These are phyloP conservation scores for Diplodia intermedia DNA, from an alignment of 2,329 filamentous ascomycete genomes.

Conservation along the genomic window DNA sequence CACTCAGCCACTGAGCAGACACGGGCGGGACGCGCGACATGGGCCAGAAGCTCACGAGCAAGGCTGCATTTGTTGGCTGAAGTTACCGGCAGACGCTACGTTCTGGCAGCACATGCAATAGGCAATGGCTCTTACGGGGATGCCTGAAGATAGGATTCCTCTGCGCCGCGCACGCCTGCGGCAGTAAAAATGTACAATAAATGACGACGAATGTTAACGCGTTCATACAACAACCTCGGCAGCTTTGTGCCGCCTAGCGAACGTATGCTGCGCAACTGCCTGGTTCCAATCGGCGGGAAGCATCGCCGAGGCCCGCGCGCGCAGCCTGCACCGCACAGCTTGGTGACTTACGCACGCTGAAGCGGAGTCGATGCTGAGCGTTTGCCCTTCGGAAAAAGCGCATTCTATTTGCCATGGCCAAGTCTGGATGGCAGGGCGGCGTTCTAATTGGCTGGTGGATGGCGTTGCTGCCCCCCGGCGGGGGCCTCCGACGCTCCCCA, in stretches of 20 bases:
- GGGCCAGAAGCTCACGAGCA: neutral
- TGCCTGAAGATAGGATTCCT: neutral
- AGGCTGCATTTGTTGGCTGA: no score
- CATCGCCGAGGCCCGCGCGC: neutral
- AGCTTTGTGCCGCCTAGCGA: neutral
- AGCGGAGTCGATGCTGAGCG: neutral
- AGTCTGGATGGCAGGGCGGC: constrained; percentile 1
- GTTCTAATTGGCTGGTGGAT: constrained; percentile 16
- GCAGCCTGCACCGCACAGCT: constrained; percentile 13
- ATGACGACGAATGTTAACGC: neutral
- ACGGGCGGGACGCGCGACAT: neutral
- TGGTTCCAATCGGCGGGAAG: constrained; percentile 4
- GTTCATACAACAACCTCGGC: neutral
- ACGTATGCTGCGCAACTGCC: neutral
- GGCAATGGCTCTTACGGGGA: neutral
- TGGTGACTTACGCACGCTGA: neutral
- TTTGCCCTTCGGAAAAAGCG: neutral
- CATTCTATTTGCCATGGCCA: neutral
- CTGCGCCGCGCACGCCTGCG: neutral
- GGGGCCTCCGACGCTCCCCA: constrained; percentile 24
- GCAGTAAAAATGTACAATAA: constrained; percentile 10
- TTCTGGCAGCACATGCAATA: neutral
- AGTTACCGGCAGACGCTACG: neutral
- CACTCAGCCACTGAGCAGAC: constrained; percentile 26
- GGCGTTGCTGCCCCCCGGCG: constrained; percentile 11